Conservation (phyloP, 2,329 filamentous ascomycete genomes). For the Pseudomassariella vexata region DNA sequence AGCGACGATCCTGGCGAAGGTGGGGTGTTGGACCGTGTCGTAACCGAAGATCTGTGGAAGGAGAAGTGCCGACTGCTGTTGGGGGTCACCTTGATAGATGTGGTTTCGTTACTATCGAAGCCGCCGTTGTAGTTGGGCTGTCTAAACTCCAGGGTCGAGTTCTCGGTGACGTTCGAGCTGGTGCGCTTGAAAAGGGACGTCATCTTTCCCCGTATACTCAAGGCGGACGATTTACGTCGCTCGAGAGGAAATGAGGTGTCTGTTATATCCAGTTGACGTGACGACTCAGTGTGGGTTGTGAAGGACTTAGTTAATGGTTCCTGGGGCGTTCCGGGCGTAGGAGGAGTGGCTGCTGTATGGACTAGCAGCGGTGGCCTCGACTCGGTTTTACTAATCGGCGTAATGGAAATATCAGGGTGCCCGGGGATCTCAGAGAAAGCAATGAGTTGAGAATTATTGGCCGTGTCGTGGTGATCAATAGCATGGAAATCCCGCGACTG, state of each 20-base stretch:
- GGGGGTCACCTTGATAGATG: constrained; percentile 14
- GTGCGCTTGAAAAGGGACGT: constrained; percentile 12
- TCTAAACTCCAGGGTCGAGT: constrained; percentile 14
- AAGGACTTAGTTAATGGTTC: constrained; percentile 7
- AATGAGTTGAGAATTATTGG: constrained; percentile 11
- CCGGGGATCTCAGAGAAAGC: constrained; percentile 3
- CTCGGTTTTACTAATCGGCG: neutral
- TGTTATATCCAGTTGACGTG: constrained; percentile 4
- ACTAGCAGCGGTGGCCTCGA: constrained; percentile 7
- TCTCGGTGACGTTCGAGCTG: constrained; percentile 19
- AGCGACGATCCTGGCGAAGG: constrained; percentile 26
- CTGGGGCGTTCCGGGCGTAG: constrained; percentile 5
- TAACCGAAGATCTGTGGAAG: constrained; percentile 19
- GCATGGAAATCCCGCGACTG: constrained; percentile 50
- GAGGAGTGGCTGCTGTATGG: constrained; percentile 7
- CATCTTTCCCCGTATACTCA: constrained; percentile 5
- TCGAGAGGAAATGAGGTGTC: neutral
- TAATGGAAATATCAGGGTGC: neutral
- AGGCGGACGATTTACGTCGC: constrained; percentile 2
- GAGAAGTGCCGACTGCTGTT: constrained; percentile 22
- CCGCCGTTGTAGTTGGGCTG: constrained; percentile 18
- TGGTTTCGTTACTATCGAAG: constrained; percentile 14
- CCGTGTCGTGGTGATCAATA: constrained; percentile 31
- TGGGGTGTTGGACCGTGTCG: constrained; percentile 25
- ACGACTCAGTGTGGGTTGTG: constrained; percentile 5